Conservation (phyloP, 164 flowering plant genomes). For the Malania oleifera region DNA sequence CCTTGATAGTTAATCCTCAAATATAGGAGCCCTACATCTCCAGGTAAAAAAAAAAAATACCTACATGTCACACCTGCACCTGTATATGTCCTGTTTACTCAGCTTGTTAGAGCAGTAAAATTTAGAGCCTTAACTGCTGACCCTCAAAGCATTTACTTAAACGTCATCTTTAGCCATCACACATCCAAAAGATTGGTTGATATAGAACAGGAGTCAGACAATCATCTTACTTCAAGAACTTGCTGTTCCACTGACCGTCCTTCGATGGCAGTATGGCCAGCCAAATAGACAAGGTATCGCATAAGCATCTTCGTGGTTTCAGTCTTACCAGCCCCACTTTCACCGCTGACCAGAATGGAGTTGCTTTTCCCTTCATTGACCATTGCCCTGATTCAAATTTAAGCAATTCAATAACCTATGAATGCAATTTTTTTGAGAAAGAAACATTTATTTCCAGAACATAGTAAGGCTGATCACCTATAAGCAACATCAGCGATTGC, state of each 20-base stretch:
- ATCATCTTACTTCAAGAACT: conserved; percentile 71
- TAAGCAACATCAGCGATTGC: conserved; percentile 83
- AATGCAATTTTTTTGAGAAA: conserved; percentile 7
- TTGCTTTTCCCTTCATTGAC: conserved; percentile 68
- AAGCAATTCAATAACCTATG: conserved; percentile 6
- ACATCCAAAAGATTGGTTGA: background rate
- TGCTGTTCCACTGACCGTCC: conserved; percentile 75
- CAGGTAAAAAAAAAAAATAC: no score
- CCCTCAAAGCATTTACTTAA: background rate
- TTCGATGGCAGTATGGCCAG: conserved; percentile 58
- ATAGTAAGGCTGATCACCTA: conserved; percentile 33
- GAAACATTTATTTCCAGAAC: background rate
- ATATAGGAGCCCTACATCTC: no score
- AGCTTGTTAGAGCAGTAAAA: no score
- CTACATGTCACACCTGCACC: no score
- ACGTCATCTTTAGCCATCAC: background rate
- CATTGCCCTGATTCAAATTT: conserved; percentile 56
- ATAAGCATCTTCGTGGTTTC: conserved; percentile 92
- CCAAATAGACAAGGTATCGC: conserved; percentile 84
- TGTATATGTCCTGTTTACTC: no score
- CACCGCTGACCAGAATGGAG: conserved; percentile 79
- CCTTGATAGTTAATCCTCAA: no score
- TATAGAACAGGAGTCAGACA: conserved; percentile 9
- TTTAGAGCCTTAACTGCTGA: background rate
- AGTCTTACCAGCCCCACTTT: conserved; percentile 93